Evolutionary conservation across 371 early-diverging fungal species (phyloP), one percentile per base, ranked within the genome.

Genomic region (Mucor circinelloides): DNA sequence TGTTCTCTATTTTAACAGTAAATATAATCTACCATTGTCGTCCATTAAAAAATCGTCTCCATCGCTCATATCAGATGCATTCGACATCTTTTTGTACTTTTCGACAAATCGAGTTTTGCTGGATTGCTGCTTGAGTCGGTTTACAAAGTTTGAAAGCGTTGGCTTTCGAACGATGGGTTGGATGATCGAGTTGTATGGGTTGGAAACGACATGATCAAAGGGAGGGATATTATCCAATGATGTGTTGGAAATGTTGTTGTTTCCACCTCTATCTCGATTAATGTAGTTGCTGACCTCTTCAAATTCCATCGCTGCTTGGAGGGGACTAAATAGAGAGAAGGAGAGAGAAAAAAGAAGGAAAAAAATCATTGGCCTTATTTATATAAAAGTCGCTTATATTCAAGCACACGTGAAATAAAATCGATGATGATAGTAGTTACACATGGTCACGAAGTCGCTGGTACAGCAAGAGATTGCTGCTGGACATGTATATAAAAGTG

Each of bases 41-140:
- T 42, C 40, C 23, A 38, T 21, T 19, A 40, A 23, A 40, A 38
- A 40, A 34, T 58, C 64, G 2, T 65, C 58, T 32, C 60, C 60
- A 56, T 46, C 44, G 5, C 36, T 50, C 46, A 56, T 23, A 30
- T 56, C 57, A 23, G 36, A 46, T 2, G 46, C 28, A 23, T 12
- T 58, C 0, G 65, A 48, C 27, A 71, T 19, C n/a, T 58, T 67
- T 25, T 67, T 67, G 34, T 67, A 67, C 1, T 71, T 58, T 21
- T 56, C 50, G 4, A 56, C 56, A 64, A 71, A 67, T 10, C 68
- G 56, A 28, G 67, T 63, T 32, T 60, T 71, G 30, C 64, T 71
- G 15, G 72, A 71, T 55, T 71, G 72, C n/a, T 71, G 72, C 38
- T 63, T 58, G 13, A 71, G 17, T 63, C 50, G 44, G 32, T 67